Percentiles rank a stretch among this genome's conserved stretches.
These are phyloP conservation scores for Gracilaria gracilis DNA, from an alignment of 23 red algal genomes.

Conservation along the genomic window DNA sequence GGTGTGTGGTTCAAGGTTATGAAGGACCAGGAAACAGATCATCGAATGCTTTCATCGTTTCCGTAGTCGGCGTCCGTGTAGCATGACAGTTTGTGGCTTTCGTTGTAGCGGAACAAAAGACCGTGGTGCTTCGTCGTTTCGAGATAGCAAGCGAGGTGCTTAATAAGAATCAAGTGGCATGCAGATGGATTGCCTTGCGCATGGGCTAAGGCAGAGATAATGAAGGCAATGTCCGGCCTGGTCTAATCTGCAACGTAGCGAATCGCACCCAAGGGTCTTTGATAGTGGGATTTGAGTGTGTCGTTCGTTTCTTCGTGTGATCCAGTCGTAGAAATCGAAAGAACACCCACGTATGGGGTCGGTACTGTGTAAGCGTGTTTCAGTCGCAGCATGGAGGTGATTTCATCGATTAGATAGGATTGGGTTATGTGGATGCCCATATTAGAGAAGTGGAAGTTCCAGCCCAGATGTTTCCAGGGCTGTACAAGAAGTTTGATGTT, in stretches of 20 bases:
- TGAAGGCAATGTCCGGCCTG: not conserved
- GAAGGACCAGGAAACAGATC: not conserved
- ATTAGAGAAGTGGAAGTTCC: not conserved
- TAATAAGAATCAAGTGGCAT: not conserved
- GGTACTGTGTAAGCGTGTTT: too few species aligned
- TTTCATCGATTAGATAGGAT: not conserved
- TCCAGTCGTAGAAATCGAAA: not conserved
- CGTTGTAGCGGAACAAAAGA: not conserved
- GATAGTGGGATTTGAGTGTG: slow-evolving; percentile 17
- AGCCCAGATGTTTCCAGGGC: slow-evolving; percentile 31
- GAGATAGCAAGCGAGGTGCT: slow-evolving; percentile 28
- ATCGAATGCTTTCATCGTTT: not conserved
- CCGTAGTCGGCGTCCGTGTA: slow-evolving; percentile 22
- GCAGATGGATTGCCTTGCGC: not conserved
- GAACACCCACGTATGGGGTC: not conserved
- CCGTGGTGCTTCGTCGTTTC: not conserved
- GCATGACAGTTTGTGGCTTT: not conserved
- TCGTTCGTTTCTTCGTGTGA: not conserved
- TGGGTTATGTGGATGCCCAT: slow-evolving; percentile 28
- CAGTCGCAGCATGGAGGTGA: not conserved
- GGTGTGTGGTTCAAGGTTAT: slow-evolving; percentile 3
- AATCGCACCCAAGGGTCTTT: slow-evolving; percentile 38
- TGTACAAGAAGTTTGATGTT: too few species aligned
- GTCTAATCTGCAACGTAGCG: slow-evolving; percentile 33
- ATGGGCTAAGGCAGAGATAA: not conserved